phyloP scores from a whole-genome alignment of 768 basidiomycete species.

The Strobilomyces confusus region DNA sequence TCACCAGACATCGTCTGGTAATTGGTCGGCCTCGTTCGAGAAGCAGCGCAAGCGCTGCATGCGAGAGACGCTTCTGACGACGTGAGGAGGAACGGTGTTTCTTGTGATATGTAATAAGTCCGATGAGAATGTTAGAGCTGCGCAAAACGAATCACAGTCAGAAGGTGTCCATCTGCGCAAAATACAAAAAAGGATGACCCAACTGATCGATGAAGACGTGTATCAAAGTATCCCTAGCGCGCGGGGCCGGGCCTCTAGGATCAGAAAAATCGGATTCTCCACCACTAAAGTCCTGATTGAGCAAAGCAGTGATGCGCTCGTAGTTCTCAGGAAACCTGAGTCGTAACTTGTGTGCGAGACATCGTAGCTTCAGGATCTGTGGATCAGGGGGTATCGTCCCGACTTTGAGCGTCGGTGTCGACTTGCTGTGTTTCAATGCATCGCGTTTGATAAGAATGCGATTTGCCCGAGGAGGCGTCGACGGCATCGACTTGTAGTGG shows the following conservation, averaged over 20 bases:
- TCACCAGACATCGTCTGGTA: slow-evolving; percentile 69
- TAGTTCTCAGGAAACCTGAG: slow-evolving; percentile 54
- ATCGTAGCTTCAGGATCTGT: slow-evolving; percentile 46
- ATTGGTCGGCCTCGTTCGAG: slow-evolving; percentile 79
- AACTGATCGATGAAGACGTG: slow-evolving; percentile 46
- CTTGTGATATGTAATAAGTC: slow-evolving; percentile 67
- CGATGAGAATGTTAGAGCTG: slow-evolving; percentile 87
- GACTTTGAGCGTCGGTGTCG: slow-evolving; percentile 43
- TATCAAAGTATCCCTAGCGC: slow-evolving; percentile 31
- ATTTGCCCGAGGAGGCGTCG: slow-evolving; percentile 29
- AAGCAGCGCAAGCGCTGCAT: slow-evolving; percentile 71
- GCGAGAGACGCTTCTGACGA: slow-evolving; percentile 58
- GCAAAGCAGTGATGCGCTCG: slow-evolving; percentile 29
- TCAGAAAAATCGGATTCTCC: slow-evolving; percentile 34
- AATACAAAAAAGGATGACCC: slow-evolving; percentile 14
- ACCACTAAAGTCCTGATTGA: slow-evolving; percentile 34
- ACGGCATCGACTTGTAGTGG: slow-evolving; percentile 25
- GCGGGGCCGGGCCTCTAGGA: slow-evolving; percentile 32
- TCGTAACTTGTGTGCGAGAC: slow-evolving; percentile 53
- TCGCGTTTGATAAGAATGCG: slow-evolving; percentile 20
- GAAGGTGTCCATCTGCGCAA: background rate
- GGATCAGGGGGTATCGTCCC: slow-evolving; percentile 42
- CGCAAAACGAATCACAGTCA: slow-evolving; percentile 6
- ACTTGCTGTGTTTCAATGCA: slow-evolving; percentile 40
- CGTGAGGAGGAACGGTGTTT: slow-evolving; percentile 41